These are phyloP conservation scores for Comarum palustre DNA, from an alignment of 306 rosid species.

Conservation along the genomic window DNA sequence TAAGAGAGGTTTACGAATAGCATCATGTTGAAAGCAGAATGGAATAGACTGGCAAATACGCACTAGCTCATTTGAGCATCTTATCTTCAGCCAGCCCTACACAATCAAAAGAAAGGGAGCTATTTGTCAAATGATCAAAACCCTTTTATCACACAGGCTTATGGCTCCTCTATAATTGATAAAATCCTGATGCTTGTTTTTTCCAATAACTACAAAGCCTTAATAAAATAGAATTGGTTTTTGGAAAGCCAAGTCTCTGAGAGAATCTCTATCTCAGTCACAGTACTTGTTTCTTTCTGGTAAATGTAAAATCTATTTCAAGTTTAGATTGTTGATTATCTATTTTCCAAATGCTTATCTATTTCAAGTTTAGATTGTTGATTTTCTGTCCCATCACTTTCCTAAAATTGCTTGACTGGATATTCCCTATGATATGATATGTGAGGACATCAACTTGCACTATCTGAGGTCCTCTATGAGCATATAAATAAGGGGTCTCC, in stretches of 20 bases:
- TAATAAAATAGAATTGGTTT: neutral
- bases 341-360: no score
- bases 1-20: neutral
- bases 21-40: slow-evolving; percentile 8
- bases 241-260: slow-evolving; percentile 1
- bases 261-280: neutral
- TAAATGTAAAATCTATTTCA: neutral
- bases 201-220: slow-evolving; percentile 1
- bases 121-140: slow-evolving; percentile 11
- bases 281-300: slow-evolving; percentile 11
- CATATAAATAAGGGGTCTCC: neutral
- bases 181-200: slow-evolving; percentile 6
- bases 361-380: slow-evolving; percentile 13
- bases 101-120: neutral
- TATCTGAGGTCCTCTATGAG: slow-evolving; percentile 2
- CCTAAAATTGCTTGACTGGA: neutral
- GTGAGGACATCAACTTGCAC: slow-evolving; percentile 16
- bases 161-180: neutral
- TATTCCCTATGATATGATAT: slow-evolving; percentile 10
- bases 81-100: neutral
- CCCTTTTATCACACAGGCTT: neutral
- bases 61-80: slow-evolving; percentile 8
- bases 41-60: slow-evolving; percentile 4
- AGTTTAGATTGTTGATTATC: slow-evolving; percentile 14
- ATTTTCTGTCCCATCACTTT: slow-evolving; percentile 16